Conservation (phyloP, 23 red algal species). For the Gracilaria gracilis region DNA sequence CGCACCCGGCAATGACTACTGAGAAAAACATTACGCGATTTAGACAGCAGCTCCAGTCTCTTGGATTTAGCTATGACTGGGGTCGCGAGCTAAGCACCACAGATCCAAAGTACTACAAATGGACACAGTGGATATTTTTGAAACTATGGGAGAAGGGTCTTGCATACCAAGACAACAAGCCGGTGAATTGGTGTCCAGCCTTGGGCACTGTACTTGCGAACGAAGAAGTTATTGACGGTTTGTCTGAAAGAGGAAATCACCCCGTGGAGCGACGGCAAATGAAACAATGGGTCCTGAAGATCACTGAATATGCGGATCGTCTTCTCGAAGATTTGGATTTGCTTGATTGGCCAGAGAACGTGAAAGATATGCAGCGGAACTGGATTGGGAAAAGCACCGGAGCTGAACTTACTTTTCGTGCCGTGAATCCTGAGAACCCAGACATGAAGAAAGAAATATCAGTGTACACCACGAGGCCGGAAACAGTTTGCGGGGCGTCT, state of each 20-base stretch:
- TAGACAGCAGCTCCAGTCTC: constrained; percentile 84
- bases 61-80: constrained; percentile 98
- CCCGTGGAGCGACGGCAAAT: constrained; percentile 95
- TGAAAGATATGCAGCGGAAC: constrained; percentile 98
- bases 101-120: constrained; percentile 88
- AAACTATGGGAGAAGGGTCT: constrained; percentile 97
- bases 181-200: constrained; percentile 98
- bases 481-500: constrained; percentile 91
- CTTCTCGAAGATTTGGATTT: constrained; percentile 89
- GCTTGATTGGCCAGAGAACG: constrained; percentile 98
- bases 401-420: constrained; percentile 79
- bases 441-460: constrained; percentile 29
- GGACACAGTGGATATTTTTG: constrained; percentile 99
- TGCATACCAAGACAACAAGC: constrained; percentile 96
- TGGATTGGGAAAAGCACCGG: constrained; percentile 96
- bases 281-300: constrained; percentile 97
- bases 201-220: constrained; percentile 98
- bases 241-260: constrained; percentile 88
- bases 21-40: constrained; percentile 88
- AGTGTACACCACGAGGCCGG: constrained; percentile 95
- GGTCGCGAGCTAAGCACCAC: constrained; percentile 89
- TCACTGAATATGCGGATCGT: constrained; percentile 96
- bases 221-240: constrained; percentile 98
- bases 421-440: neutral
- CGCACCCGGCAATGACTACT: constrained; percentile 89